Conservation (phyloP, 441 rosid species). For the Arabidopsis hybrid region DNA sequence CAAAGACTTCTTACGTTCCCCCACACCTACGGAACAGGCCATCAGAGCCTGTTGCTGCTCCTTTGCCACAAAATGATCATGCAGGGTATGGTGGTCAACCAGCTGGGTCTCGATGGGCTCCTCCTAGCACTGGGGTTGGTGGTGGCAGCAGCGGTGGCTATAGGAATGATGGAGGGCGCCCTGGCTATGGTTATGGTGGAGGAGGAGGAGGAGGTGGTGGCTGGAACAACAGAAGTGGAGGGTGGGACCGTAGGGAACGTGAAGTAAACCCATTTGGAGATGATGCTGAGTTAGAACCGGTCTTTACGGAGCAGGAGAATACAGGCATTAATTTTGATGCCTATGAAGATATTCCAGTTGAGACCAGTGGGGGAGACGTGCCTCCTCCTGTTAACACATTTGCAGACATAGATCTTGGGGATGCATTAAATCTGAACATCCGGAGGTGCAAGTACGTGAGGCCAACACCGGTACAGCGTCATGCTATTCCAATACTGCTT, state of each 20-base stretch:
- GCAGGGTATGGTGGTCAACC: constrained; percentile 42
- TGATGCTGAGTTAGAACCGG: constrained; percentile 42
- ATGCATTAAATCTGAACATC: constrained; percentile 58
- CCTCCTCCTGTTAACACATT: constrained; percentile 65
- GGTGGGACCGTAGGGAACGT: constrained; percentile 56
- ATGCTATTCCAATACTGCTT: constrained; percentile 62
- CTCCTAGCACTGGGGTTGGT: constrained; percentile 38
- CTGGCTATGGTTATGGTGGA: constrained; percentile 43
- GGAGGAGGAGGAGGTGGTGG: constrained; percentile 45
- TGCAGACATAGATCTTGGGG: constrained; percentile 67
- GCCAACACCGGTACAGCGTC: constrained; percentile 71
- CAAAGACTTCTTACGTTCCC: constrained; percentile 55
- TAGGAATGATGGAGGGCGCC: constrained; percentile 51
- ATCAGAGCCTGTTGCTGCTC: constrained; percentile 47
- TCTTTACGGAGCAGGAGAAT: constrained; percentile 50
- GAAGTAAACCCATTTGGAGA: constrained; percentile 64
- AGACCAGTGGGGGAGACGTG: constrained; percentile 67
- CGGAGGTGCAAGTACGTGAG: constrained; percentile 67
- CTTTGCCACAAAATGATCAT: constrained; percentile 42
- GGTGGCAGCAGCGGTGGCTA: constrained; percentile 43
- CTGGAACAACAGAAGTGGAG: constrained; percentile 58
- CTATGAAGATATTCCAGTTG: constrained; percentile 70
- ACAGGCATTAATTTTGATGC: constrained; percentile 67
- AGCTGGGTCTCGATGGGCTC: constrained; percentile 50
- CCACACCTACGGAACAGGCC: constrained; percentile 64